Percentiles rank a stretch among this genome's conserved stretches.
Conservation (phyloP, 345 rosid species). For the Eucalyptus pauciflora region DNA sequence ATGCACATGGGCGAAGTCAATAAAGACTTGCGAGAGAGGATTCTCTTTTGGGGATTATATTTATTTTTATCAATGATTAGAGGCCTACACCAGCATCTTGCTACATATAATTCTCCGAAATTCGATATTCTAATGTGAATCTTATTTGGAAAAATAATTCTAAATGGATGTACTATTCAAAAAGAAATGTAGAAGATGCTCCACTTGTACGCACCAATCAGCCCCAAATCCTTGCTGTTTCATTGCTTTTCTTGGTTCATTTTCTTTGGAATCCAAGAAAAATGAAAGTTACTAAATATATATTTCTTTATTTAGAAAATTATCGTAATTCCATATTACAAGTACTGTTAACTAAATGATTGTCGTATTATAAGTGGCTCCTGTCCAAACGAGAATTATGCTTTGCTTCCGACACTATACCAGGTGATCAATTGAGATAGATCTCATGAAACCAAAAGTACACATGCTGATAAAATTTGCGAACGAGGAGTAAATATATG, state of each 20-base stretch:
- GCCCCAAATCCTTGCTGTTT: background rate
- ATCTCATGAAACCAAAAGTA: background rate
- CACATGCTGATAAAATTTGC: background rate
- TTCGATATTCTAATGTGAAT: background rate
- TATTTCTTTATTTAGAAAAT: background rate
- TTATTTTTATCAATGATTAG: conserved; percentile 20
- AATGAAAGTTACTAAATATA: background rate
- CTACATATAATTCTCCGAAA: conserved; percentile 1
- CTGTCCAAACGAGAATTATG: background rate
- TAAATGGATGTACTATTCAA: background rate
- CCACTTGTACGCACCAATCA: background rate
- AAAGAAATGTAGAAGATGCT: background rate
- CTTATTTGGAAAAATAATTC: background rate
- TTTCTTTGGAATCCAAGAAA: background rate
- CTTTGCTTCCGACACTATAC: background rate
- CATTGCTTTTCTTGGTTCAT: background rate
- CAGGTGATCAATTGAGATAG: background rate
- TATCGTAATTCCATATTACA: background rate
- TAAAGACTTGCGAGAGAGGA: background rate
- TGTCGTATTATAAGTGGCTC: background rate
- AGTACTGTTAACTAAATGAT: background rate
- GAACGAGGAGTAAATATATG: background rate
- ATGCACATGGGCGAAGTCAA: background rate
- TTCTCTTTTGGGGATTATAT: background rate
- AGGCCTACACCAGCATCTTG: conserved; percentile 4